Evolutionary conservation across 139 green algal genomes (phyloP).

Genomic region (Pycnococcus provasolii): DNA sequence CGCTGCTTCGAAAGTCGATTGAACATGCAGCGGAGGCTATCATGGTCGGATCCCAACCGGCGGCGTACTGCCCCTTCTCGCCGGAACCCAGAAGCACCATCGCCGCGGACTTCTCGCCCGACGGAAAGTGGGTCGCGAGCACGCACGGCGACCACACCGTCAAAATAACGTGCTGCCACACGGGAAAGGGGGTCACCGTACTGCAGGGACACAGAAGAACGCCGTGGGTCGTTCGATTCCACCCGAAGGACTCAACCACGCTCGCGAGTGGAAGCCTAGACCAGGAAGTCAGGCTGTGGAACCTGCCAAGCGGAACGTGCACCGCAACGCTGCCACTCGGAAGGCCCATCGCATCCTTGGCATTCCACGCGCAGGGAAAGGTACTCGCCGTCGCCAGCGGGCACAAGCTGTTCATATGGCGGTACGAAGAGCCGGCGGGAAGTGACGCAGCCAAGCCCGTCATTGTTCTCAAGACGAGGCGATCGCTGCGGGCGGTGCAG

Average conservation of each 20-base stretch:
- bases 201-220: conserved; percentile 68
- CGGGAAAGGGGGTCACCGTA: conserved; percentile 37
- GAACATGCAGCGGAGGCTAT: conserved; percentile 39
- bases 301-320: conserved; percentile 51
- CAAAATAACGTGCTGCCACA: conserved; percentile 62
- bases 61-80: conserved; percentile 48
- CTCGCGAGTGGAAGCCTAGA: conserved; percentile 75
- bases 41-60: conserved; percentile 42
- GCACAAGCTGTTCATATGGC: conserved; percentile 57
- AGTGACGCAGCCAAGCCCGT: conserved; percentile 1
- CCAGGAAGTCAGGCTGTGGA: conserved; percentile 69
- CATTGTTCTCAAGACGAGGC: conserved; percentile 45
- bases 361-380: conserved; percentile 55
- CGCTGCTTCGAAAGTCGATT: no score
- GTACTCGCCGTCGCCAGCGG: conserved; percentile 69
- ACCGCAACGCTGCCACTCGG: conserved; percentile 51
- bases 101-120: conserved; percentile 60
- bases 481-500: conserved; percentile 73
- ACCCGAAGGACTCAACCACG: conserved; percentile 48
- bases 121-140: conserved; percentile 65
- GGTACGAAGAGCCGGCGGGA: conserved; percentile 33
- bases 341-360: conserved; percentile 71
- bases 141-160: conserved; percentile 89
- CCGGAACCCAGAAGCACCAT: conserved; percentile 76
- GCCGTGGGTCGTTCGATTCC: conserved; percentile 82